Base-by-base conservation (phyloP, 1,139 yeast genomes). In the Taphrina sp. region DNA sequence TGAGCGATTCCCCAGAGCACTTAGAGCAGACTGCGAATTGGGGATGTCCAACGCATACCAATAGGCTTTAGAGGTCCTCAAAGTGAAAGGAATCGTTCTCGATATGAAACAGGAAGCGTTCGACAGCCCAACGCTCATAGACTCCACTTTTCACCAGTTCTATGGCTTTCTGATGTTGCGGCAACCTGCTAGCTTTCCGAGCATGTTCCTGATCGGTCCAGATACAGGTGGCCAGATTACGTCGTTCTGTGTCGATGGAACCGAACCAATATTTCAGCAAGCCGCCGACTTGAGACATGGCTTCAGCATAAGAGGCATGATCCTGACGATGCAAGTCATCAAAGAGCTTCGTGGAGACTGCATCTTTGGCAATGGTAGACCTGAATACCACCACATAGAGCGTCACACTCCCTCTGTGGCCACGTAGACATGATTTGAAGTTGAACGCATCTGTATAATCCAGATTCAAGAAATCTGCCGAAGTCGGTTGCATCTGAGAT, bases 261-360 rank as follows among this genome's bases (percentile, higher is more conserved):
- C 42, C 42, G 28, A 38, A 38, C 42, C 42, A 38, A 20, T 38
- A 38, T 14, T 38, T 38, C 42, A 38, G 22, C 1, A 38, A 23
- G 8, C 42, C 42, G 26, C 42, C 42, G 2, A 22, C 16, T 16
- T 22, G 42, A 7, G 23, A 10, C 3, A 19, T 16, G 3, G 42
- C 42, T 14, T 38, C 42, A 17, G 8, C 24, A 14, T 38, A 38
- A 8, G 42, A 20, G 17, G 17, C 26, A 16, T 22, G 19, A n/a
- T 38, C 42, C 12, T 17, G 42, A 16, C 26, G 8, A 22, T 38
- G 23, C 23, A 38, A 17, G 5, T 16, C 16, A 4, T 20, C 42
- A 16, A 38, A 14, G 12, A 38, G 42, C 2, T n/a, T 10, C 7
- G 1, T 5, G 3, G 24, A 16, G 5, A 14, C 12, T 3, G 42